Evolutionary conservation across 2,329 filamentous ascomycete genomes (phyloP).

Genomic region (Tothia fuscella): DNA sequence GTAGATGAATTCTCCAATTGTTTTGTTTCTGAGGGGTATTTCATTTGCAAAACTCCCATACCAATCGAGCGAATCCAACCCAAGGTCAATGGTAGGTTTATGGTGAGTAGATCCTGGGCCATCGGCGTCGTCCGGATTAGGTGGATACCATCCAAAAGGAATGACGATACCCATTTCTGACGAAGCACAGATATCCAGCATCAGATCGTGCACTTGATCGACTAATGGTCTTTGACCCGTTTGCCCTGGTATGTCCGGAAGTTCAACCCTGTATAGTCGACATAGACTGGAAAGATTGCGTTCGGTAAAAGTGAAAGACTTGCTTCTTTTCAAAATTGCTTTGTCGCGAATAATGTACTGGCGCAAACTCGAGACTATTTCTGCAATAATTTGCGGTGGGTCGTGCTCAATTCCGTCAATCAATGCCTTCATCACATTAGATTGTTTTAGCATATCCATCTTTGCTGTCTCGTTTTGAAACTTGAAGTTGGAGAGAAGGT

Average conservation of each 20-base stretch:
- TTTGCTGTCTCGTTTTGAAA: constrained; percentile 68
- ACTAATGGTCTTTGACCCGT: constrained; percentile 45
- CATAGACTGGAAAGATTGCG: constrained; percentile 45
- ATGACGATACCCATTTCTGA: constrained; percentile 60
- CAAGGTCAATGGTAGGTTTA: constrained; percentile 46
- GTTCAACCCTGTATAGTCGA: constrained; percentile 6
- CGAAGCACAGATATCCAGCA: constrained; percentile 64
- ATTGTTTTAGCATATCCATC: constrained; percentile 68
- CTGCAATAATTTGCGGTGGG: constrained; percentile 58
- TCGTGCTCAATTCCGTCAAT: constrained; percentile 71
- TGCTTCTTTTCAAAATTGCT: constrained; percentile 53
- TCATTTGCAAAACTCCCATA: constrained; percentile 55
- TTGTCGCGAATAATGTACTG: constrained; percentile 32
- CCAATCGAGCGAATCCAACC: constrained; percentile 57
- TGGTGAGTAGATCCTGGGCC: constrained; percentile 15
- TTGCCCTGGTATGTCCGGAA: constrained; percentile 24
- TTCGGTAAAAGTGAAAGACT: constrained; percentile 64
- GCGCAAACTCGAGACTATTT: constrained; percentile 64
- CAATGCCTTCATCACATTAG: constrained; percentile 54
- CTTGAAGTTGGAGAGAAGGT: constrained; percentile 67
- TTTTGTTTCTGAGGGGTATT: constrained; percentile 66
- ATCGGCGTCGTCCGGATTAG: constrained; percentile 34
- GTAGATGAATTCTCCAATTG: constrained; percentile 66
- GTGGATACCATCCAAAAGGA: constrained; percentile 75
- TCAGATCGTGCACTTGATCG: constrained; percentile 60